Conservation (phyloP, 2,329 filamentous ascomycete species). For the Endocalyx cinctus region DNA sequence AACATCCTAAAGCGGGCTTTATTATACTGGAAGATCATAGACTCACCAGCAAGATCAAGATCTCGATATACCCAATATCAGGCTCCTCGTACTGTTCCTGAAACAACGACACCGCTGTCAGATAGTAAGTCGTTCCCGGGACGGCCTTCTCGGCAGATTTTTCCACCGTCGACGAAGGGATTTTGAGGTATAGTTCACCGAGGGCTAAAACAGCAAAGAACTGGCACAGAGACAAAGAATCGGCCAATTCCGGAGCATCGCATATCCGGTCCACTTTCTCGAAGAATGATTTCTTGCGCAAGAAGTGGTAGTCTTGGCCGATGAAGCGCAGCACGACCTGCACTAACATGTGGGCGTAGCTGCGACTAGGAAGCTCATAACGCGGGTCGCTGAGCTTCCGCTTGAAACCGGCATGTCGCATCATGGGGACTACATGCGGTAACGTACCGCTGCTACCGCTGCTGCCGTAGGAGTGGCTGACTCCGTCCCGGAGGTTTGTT, state of each 20-base stretch:
- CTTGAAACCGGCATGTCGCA: slow-evolving; percentile 9
- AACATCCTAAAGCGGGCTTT: too few relatives aligned
- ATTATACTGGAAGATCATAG: background rate
- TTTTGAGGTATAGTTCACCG: slow-evolving; percentile 14
- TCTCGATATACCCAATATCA: slow-evolving; percentile 32
- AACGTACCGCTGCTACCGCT: too few relatives aligned
- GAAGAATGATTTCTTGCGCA: slow-evolving; percentile 27
- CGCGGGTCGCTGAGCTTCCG: slow-evolving; percentile 9
- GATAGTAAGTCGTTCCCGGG: slow-evolving; percentile 32
- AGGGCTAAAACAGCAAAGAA: slow-evolving; percentile 13
- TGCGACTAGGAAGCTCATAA: slow-evolving; percentile 27
- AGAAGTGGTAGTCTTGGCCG: slow-evolving; percentile 31
- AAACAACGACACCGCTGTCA: slow-evolving; percentile 28
- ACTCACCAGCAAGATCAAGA: slow-evolving; percentile 31
- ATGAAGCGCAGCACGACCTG: slow-evolving; percentile 32
- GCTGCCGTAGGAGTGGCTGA: slow-evolving; percentile 1
- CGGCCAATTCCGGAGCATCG: slow-evolving; percentile 15
- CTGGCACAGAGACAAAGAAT: slow-evolving; percentile 7
- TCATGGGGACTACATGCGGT: slow-evolving; percentile 11
- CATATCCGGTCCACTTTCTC: slow-evolving; percentile 27
- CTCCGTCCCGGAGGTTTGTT: slow-evolving; percentile 3
- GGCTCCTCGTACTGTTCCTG: slow-evolving; percentile 32
- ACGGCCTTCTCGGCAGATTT: slow-evolving; percentile 19
- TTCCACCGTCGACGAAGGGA: slow-evolving; percentile 3
- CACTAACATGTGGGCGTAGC: slow-evolving; percentile 31